These are phyloP conservation scores for Candida sphagnicola DNA, from an alignment of 805 yeast genomes.

Conservation along the genomic window DNA sequence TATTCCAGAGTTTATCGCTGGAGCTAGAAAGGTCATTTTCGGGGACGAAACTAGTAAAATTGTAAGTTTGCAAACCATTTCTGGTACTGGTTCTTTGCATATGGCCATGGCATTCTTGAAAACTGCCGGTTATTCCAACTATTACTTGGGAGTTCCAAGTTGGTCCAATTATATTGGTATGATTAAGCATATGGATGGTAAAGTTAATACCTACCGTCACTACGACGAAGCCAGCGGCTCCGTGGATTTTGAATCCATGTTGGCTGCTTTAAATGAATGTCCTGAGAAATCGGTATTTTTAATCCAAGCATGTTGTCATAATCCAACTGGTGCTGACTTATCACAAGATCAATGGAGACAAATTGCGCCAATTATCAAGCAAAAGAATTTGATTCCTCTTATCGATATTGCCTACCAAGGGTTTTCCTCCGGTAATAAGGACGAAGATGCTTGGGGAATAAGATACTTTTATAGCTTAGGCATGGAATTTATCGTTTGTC, in stretches of 20 bases:
- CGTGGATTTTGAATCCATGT: conserved; percentile 25
- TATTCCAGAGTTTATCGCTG: conserved; percentile 30
- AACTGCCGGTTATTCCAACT: conserved; percentile 19
- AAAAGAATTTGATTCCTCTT: conserved; percentile 23
- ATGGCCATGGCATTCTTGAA: conserved; percentile 29
- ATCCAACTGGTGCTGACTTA: conserved; percentile 43
- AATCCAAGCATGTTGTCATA: conserved; percentile 42
- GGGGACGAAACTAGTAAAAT: conserved; percentile 27
- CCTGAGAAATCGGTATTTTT: conserved; percentile 30
- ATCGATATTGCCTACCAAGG: conserved; percentile 44
- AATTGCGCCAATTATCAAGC: conserved; percentile 22
- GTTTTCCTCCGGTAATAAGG: conserved; percentile 54
- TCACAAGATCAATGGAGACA: conserved; percentile 32
- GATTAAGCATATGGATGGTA: conserved; percentile 29
- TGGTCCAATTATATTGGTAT: conserved; percentile 39
- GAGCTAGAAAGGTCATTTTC: conserved; percentile 33
- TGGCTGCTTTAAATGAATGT: conserved; percentile 25
- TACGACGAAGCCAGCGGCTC: conserved; percentile 24
- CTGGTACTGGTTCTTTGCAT: conserved; percentile 42
- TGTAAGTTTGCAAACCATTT: conserved; percentile 35
- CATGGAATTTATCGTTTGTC: conserved; percentile 42
- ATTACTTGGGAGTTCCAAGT: conserved; percentile 34
- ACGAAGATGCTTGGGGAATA: conserved; percentile 44
- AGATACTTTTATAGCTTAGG: conserved; percentile 26
- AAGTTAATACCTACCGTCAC: conserved; percentile 23